Conservation (phyloP, 495 filamentous ascomycete genomes). For the Aspergillus sparsus region DNA sequence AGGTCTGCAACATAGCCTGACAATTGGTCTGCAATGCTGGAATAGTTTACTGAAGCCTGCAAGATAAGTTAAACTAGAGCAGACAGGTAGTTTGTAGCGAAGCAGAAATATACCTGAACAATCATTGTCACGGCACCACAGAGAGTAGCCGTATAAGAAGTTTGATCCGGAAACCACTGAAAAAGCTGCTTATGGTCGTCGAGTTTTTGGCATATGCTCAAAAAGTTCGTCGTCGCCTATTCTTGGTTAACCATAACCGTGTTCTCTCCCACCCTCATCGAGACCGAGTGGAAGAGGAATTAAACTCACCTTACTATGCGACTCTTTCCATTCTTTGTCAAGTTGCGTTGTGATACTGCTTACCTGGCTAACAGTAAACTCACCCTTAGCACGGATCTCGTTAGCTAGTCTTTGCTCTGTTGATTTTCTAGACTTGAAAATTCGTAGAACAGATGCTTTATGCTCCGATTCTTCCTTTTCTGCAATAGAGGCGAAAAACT, state of each 20-base stretch:
- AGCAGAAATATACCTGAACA: background rate
- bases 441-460: background rate
- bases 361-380: background rate
- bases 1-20: background rate
- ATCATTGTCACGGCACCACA: slow-evolving; percentile 4
- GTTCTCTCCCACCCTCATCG: background rate
- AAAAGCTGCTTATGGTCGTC: slow-evolving; percentile 5
- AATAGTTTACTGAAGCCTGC: slow-evolving; percentile 2
- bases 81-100: background rate
- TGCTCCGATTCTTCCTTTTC: background rate
- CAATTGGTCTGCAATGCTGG: slow-evolving; percentile 1
- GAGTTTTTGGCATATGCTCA: background rate
- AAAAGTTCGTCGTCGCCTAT: slow-evolving; percentile 2
- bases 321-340: background rate
- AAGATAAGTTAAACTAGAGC: background rate
- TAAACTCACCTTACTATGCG: background rate
- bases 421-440: background rate
- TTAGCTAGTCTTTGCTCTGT: background rate
- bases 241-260: background rate
- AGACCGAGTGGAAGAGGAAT: background rate
- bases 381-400: background rate
- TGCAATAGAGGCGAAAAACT: background rate
- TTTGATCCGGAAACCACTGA: slow-evolving; percentile 1
- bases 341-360: background rate
- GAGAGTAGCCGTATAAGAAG: background rate